Percentiles rank a stretch among this genome's conserved stretches.
phyloP scores from a whole-genome alignment of 108 stramenopile genomes.

The Fistulifera pelliculosa region DNA sequence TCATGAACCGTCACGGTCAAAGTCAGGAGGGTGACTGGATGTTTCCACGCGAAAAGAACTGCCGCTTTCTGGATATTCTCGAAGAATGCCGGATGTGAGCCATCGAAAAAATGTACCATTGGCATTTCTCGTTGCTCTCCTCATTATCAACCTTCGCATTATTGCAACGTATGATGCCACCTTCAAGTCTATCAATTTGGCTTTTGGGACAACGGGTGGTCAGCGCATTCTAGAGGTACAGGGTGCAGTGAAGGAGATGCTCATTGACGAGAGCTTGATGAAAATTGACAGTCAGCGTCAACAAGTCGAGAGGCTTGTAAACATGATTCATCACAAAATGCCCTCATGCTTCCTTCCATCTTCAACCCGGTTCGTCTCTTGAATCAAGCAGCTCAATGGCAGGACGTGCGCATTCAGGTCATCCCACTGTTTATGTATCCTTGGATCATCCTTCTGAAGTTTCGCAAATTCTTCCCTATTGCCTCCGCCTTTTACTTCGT shows the following conservation, averaged over 20 bases:
- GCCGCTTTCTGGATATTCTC: background rate
- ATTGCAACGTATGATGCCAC: background rate
- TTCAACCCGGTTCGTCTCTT: too few species aligned
- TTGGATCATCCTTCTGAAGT: too few species aligned
- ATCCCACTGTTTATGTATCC: too few species aligned
- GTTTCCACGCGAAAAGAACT: conserved; percentile 1
- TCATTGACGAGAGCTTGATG: too few species aligned
- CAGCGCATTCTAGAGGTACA: background rate
- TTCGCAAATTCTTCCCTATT: too few species aligned
- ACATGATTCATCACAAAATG: too few species aligned
- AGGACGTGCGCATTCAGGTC: too few species aligned
- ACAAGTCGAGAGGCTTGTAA: too few species aligned
- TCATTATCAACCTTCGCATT: conserved; percentile 1
- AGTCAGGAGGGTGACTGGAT: background rate
- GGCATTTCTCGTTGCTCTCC: background rate
- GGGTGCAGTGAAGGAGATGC: background rate
- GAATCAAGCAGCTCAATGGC: too few species aligned
- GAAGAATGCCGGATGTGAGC: conserved; percentile 1
- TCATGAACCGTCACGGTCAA: too few species aligned
- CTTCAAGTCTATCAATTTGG: background rate
- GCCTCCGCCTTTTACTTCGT: too few species aligned
- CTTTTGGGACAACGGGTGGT: background rate
- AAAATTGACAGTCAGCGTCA: background rate
- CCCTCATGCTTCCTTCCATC: too few species aligned
- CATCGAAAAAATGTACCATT: background rate